These are phyloP conservation scores for Triticum urartu DNA, from an alignment of 176 grass and related monocot genomes.

Conservation along the genomic window DNA sequence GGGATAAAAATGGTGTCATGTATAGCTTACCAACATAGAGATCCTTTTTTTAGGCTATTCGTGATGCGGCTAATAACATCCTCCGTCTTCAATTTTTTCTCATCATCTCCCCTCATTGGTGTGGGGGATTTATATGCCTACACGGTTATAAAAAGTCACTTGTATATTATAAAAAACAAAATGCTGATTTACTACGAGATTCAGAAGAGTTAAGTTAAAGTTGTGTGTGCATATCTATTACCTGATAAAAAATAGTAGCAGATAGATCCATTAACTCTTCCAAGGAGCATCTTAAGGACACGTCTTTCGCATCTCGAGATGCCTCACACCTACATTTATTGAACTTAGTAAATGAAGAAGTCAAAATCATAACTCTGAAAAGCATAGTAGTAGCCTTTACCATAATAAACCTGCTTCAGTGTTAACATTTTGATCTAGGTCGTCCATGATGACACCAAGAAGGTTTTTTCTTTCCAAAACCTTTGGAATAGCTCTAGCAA, in stretches of 20 bases:
- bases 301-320: slow-evolving; percentile 73
- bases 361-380: slow-evolving; percentile 12
- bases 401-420: slow-evolving; percentile 41
- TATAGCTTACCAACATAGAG: slow-evolving; percentile 63
- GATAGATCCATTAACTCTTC: slow-evolving; percentile 82
- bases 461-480: slow-evolving; percentile 62
- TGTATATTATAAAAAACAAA: not conserved
- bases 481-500: slow-evolving; percentile 54
- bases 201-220: not conserved
- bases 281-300: slow-evolving; percentile 52
- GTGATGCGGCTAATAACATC: slow-evolving; percentile 46
- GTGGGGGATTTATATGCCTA: slow-evolving; percentile 65
- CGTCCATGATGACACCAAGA: slow-evolving; percentile 73
- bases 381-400: slow-evolving; percentile 25
- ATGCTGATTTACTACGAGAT: slow-evolving; percentile 7
- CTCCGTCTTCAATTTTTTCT: slow-evolving; percentile 77
- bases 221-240: slow-evolving; percentile 19
- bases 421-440: slow-evolving; percentile 66
- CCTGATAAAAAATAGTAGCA: slow-evolving; percentile 84
- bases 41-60: slow-evolving; percentile 73
- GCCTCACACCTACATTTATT: slow-evolving; percentile 60
- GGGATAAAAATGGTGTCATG: slow-evolving; percentile 15
- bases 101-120: slow-evolving; percentile 33
- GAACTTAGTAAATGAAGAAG: slow-evolving; percentile 21
- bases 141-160: slow-evolving; percentile 24